Base-by-base conservation (phyloP, 305 asterid species). In the Plantago lanceolata region DNA sequence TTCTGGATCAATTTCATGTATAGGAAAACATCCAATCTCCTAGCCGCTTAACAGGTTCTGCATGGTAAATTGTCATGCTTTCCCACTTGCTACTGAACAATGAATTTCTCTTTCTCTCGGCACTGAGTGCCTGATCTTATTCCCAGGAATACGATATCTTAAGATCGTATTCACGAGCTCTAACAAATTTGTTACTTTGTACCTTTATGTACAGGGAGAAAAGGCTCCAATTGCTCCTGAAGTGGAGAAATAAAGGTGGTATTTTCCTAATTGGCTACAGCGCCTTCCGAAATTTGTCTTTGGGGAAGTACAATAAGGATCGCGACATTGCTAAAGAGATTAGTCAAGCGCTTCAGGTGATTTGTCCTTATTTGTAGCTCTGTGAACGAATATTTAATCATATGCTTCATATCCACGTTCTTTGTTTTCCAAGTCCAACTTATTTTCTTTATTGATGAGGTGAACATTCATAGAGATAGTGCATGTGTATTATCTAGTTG, bases 221-320 rank as follows among this genome's bases (percentile, higher is more conserved):
- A 77, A 84, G 99, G 79, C 75, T 79, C 20, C 84, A 82, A 68
- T 75, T 87, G 81, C 83, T 93, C 63, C 64, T 58, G 56, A 93
- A 93, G 80, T 93, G 99, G 99, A 84, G 87, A 77, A 59, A 44
- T 45, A 93, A 93, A 77, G 99, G 99, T 24, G 99, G 99, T 21
- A 67, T 93, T 68, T 88, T 93, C 82, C 75, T 93, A 75, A 93
- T 93, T 57, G 93, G 99, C 67, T 93, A 93, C 57, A 20, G 88
- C 6, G 91, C 96, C 66, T 93, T 93, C 77, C 86, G 96, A 48
- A 90, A 88, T 78, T 75, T 93, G 75, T 85, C 97, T 50, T 81
- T 93, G 33, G 99, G 97, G 66, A 93, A 93, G 89, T 81, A 83
- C 57, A 82, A 80, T 60, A 93, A 93, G 79, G 99, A 93, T 73